These are phyloP conservation scores for Ceratopteris richardii DNA, from an alignment of 75 land plant genomes.

Conservation along the genomic window DNA sequence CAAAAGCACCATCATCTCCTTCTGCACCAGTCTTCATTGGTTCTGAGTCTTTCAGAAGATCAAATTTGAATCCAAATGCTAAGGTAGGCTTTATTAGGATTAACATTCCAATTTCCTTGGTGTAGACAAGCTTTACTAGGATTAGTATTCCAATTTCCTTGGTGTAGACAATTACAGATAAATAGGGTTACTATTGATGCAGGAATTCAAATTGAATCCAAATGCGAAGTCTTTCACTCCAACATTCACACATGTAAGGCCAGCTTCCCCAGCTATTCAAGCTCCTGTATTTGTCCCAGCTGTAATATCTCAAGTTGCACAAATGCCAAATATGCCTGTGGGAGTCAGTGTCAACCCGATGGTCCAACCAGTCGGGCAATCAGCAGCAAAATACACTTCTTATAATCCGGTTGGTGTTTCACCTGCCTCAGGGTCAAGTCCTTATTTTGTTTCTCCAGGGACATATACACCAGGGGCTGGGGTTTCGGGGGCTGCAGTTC, in stretches of 20 bases:
- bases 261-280: slow-evolving; percentile 22
- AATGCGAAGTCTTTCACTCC: slow-evolving; percentile 50
- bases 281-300: slow-evolving; percentile 26
- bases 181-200: neutral
- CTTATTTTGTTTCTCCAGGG: slow-evolving; percentile 18
- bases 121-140: slow-evolving; percentile 19
- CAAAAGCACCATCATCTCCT: slow-evolving; percentile 12
- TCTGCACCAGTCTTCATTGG: slow-evolving; percentile 8
- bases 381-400: slow-evolving; percentile 16
- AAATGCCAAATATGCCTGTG: slow-evolving; percentile 17
- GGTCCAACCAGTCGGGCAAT: slow-evolving; percentile 2
- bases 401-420: slow-evolving; percentile 17
- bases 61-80: slow-evolving; percentile 32
- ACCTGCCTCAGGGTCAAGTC: slow-evolving; percentile 6
- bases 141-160: neutral
- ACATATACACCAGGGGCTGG: slow-evolving; percentile 12
- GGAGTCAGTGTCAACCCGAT: slow-evolving; percentile 15
- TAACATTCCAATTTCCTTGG: neutral
- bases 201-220: slow-evolving; percentile 55
- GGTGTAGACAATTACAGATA: slow-evolving; percentile 12
- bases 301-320: slow-evolving; percentile 13
- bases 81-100: too few relatives aligned
- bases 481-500: slow-evolving; percentile 17
- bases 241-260: slow-evolving; percentile 22
- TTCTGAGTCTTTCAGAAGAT: slow-evolving; percentile 13